Conservation (phyloP, 2,329 filamentous ascomycete species). For the Calcarisporium arbuscula region DNA sequence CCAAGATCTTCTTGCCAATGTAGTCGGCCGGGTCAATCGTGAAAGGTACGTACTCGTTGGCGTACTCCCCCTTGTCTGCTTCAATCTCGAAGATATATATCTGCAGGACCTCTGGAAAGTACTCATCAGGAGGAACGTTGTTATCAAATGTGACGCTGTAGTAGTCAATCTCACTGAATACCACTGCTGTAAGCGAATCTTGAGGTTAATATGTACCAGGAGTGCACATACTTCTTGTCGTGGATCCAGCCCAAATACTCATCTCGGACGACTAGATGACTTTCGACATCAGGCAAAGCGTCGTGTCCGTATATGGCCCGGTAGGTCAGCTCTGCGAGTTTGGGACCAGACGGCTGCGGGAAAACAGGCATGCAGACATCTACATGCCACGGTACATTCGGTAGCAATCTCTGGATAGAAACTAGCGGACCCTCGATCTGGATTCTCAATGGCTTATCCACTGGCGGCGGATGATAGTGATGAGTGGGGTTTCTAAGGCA, state of each 20-base stretch:
- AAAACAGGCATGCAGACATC: neutral
- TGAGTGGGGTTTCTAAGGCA: slow-evolving; percentile 10
- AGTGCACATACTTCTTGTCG: too few species aligned
- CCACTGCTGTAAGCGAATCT: too few species aligned
- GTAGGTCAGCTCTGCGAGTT: slow-evolving; percentile 1
- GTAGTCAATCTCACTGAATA: slow-evolving; percentile 20
- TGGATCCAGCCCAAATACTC: slow-evolving; percentile 4
- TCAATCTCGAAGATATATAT: slow-evolving; percentile 37
- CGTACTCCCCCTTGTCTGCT: slow-evolving; percentile 21
- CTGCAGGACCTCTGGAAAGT: slow-evolving; percentile 32
- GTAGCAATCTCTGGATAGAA: slow-evolving; percentile 11
- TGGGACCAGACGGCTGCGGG: slow-evolving; percentile 10
- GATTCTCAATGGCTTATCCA: slow-evolving; percentile 11
- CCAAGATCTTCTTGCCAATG: slow-evolving; percentile 30
- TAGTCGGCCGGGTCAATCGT: slow-evolving; percentile 28
- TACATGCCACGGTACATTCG: slow-evolving; percentile 7
- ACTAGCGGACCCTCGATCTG: slow-evolving; percentile 14
- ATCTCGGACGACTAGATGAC: slow-evolving; percentile 1
- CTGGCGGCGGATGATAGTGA: slow-evolving; percentile 7
- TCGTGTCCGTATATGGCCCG: neutral
- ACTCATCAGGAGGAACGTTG: slow-evolving; percentile 26
- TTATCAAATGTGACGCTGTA: slow-evolving; percentile 37
- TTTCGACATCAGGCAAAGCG: neutral
- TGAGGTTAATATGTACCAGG: too few species aligned
- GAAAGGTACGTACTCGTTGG: slow-evolving; percentile 27